Evolutionary conservation across 169 alveolate species (phyloP), one percentile per base, ranked within the genome.

Genomic region (Cryptosporidium viatorum): DNA sequence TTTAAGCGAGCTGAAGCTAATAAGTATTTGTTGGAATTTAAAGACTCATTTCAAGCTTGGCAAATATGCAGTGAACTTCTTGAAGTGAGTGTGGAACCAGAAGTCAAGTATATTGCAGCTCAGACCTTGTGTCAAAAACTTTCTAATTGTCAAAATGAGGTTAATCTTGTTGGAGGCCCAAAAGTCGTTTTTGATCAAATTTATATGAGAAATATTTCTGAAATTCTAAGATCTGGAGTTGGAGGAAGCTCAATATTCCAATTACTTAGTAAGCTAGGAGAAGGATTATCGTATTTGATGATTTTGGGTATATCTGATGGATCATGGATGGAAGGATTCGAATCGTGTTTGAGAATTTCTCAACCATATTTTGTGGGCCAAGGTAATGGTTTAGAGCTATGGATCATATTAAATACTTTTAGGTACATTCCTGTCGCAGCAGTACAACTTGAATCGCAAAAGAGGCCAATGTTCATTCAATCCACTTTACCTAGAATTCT

Each of bases 31-130:
- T 29, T 80, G 67, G 75, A 80, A 29, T 80, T 80, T 48, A 69
- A 80, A 29, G 89, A 59, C 21, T 80, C 89, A 29, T 26, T 26
- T 37, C 75, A 62, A 18, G 89, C 89, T 62, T 80, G 89, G 89
- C 69, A 80, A 41, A 33, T 80, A 59, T 80, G 80, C 37, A 59
- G 29, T 14, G 89, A 80, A 48, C 75, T 80, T 60, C 51, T 80
- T 26, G 65, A 50, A 43, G 3, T 48, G 37, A 80, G 62, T 33
- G 12, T 43, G 35, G 89, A 80, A 29, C 89, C 75, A 12, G 89
- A 80, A 23, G 89, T 80, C 52, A 60, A 80, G 16, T 80, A 80
- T 62, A n/a, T 65, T 7, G 89, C 89, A 50, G 89, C 89, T 62
- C 89, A 80, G 35, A 80, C 75, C n/a, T 65, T 80, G 50, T 80